Evolutionary conservation across 805 yeast species (phyloP).

Genomic region (Myxozyma neglecta): DNA sequence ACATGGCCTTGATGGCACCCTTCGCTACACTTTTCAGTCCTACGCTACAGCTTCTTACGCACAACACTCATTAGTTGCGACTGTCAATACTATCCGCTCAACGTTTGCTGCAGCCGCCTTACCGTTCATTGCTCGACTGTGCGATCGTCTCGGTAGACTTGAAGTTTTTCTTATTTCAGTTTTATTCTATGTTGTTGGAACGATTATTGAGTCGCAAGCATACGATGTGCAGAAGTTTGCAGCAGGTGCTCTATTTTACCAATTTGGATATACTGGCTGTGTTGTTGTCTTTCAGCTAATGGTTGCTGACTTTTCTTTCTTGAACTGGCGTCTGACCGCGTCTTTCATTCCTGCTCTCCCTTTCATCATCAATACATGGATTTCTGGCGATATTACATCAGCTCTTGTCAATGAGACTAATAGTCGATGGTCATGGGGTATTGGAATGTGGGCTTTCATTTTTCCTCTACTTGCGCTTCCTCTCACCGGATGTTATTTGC

Average conservation of each 20-base stretch:
- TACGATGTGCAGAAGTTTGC: conserved; percentile 57
- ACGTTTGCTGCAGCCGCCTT: conserved; percentile 69
- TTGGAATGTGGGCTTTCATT: conserved; percentile 79
- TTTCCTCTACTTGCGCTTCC: conserved; percentile 69
- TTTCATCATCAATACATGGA: conserved; percentile 76
- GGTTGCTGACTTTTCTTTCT: conserved; percentile 63
- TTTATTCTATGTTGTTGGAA: conserved; percentile 61
- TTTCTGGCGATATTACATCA: conserved; percentile 56
- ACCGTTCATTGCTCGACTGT: conserved; percentile 61
- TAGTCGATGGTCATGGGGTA: conserved; percentile 65
- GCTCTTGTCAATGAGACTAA: conserved; percentile 29
- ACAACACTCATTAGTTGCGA: conserved; percentile 56
- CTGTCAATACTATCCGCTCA: conserved; percentile 57
- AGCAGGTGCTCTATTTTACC: conserved; percentile 61
- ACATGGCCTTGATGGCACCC: conserved; percentile 61
- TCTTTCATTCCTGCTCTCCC: conserved; percentile 71
- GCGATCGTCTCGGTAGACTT: conserved; percentile 67
- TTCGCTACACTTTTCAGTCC: conserved; percentile 54
- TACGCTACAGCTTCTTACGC: conserved; percentile 58
- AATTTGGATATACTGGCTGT: conserved; percentile 63
- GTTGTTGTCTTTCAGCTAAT: conserved; percentile 57
- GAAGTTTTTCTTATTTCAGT: conserved; percentile 52
- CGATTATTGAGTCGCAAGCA: conserved; percentile 63
- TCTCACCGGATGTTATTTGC: conserved; percentile 51
- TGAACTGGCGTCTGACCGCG: conserved; percentile 68